A percentile compares a stretch with the other conserved stretches of the same genome.
phyloP scores from a whole-genome alignment of 2,329 filamentous ascomycete genomes.

The Pseudocercospora fuligena region DNA sequence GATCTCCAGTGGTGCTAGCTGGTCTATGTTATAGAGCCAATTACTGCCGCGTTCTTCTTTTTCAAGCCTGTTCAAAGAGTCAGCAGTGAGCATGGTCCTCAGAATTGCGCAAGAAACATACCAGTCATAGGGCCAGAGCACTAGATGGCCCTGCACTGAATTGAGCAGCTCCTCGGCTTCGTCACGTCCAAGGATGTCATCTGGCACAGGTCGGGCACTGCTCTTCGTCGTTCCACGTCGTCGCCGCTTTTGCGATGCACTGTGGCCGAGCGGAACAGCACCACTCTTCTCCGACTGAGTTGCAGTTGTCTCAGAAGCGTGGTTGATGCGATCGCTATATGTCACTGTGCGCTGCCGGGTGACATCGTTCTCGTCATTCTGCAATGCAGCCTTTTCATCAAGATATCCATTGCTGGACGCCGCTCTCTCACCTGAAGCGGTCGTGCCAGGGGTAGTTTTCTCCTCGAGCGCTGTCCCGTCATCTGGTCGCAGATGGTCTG shows the following conservation, averaged over 20 bases:
- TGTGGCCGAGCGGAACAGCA: conserved; percentile 25
- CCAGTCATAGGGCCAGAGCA: conserved; percentile 95
- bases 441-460: not conserved
- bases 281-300: conserved; percentile 27
- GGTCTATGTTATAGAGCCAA: conserved; percentile 96
- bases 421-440: conserved; percentile 19
- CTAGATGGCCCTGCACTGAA: conserved; percentile 84
- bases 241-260: conserved; percentile 61
- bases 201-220: conserved; percentile 66
- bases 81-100: conserved; percentile 12
- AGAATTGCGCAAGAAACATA: conserved; percentile 40
- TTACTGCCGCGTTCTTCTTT: conserved; percentile 91
- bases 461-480: conserved; percentile 3
- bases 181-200: conserved; percentile 74
- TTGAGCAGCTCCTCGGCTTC: conserved; percentile 83
- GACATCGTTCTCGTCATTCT: conserved; percentile 41
- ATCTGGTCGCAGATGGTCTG: not conserved
- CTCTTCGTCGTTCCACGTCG: conserved; percentile 73
- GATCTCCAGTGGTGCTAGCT: conserved; percentile 94
- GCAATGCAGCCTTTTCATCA: conserved; percentile 42
- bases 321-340: conserved; percentile 34
- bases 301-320: conserved; percentile 38
- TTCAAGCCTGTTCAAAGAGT: conserved; percentile 63
- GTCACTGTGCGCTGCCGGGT: conserved; percentile 40
- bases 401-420: not conserved